Conservation (phyloP, 176 grass and related monocot genomes). For the Avena sativa region DNA sequence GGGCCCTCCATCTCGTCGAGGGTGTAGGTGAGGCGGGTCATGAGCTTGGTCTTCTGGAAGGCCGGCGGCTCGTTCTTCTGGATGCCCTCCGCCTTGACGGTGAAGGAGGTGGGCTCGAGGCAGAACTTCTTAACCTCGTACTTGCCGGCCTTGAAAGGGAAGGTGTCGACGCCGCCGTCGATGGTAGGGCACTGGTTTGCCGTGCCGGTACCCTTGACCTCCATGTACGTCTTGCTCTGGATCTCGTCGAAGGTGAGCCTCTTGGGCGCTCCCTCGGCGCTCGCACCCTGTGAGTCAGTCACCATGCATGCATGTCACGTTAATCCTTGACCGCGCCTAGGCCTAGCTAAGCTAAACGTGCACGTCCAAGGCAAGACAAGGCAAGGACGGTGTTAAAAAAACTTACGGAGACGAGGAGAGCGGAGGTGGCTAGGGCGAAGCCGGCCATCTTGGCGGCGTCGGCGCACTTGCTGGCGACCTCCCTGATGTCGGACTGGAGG, state of each 20-base stretch:
- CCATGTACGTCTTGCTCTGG: slow-evolving; percentile 91
- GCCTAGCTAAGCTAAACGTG: neutral
- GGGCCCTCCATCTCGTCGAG: slow-evolving; percentile 91
- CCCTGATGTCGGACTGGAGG: slow-evolving; percentile 61
- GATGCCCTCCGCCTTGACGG: slow-evolving; percentile 76
- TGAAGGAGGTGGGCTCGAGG: slow-evolving; percentile 92
- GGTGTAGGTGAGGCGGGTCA: slow-evolving; percentile 93
- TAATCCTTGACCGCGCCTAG: neutral
- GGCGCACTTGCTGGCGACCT: slow-evolving; percentile 60
- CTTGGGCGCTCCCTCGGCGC: slow-evolving; percentile 65
- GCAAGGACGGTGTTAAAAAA: too few species aligned
- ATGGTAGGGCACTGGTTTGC: slow-evolving; percentile 90
- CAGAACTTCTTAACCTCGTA: slow-evolving; percentile 86
- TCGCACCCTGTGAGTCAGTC: slow-evolving; percentile 57
- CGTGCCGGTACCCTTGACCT: slow-evolving; percentile 87
- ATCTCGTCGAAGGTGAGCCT: slow-evolving; percentile 87
- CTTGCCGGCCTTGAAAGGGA: slow-evolving; percentile 82
- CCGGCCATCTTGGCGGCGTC: slow-evolving; percentile 79
- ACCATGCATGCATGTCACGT: neutral
- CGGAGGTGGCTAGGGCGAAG: slow-evolving; percentile 86
- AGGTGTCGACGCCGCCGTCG: slow-evolving; percentile 55
- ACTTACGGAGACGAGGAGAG: slow-evolving; percentile 76
- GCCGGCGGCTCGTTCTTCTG: slow-evolving; percentile 71
- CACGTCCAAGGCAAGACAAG: neutral
- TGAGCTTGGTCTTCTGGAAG: slow-evolving; percentile 96